These are phyloP conservation scores for Leishmania braziliensis DNA, from an alignment of 208 protist genomes.

Conservation along the genomic window DNA sequence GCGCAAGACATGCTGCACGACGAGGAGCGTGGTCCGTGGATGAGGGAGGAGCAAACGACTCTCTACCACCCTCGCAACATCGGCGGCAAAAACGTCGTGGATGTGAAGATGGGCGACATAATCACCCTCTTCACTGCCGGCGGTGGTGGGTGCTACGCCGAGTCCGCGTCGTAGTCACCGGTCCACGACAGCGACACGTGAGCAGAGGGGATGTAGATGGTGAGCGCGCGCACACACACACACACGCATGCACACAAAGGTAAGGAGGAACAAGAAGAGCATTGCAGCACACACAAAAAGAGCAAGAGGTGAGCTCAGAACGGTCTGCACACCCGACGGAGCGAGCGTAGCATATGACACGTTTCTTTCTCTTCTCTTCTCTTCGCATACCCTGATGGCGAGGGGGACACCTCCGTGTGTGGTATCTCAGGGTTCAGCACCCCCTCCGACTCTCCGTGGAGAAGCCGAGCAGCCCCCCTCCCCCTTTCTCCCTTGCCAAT, in stretches of 20 bases:
- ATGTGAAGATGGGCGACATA: slow-evolving; percentile 55
- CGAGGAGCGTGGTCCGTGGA: slow-evolving; percentile 37
- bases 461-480: no score
- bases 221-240: no score
- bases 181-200: neutral
- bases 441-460: no score
- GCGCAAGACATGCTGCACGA: slow-evolving; percentile 58
- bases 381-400: neutral
- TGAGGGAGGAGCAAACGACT: slow-evolving; percentile 32
- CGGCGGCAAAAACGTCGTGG: slow-evolving; percentile 62
- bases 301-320: neutral
- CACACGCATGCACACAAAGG: neutral
- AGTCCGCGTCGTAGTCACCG: neutral
- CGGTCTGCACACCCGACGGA: no score
- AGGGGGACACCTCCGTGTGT: no score
- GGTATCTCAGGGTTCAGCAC: no score
- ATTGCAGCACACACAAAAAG: neutral
- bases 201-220: neutral
- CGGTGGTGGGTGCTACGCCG: slow-evolving; percentile 52
- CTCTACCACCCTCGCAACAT: slow-evolving; percentile 61
- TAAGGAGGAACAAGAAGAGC: neutral
- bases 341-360: no score
- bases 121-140: slow-evolving; percentile 62
- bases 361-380: neutral
- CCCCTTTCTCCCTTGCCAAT: no score